phyloP scores from a whole-genome alignment of 2,329 filamentous ascomycete species.

The Aspergillus neotritici region DNA sequence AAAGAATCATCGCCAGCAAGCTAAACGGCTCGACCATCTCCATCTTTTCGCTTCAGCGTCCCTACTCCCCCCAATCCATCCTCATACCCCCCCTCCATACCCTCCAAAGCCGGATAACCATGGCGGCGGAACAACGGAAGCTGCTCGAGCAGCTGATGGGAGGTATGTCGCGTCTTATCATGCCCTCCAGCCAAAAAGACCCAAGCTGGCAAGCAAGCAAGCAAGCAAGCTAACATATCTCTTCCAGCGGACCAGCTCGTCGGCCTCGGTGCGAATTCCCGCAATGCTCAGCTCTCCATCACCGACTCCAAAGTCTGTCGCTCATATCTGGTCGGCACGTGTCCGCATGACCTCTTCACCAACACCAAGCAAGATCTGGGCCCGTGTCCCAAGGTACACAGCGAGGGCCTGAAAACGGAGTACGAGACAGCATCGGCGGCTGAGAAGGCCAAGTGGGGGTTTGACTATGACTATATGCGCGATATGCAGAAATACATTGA shows the following conservation, averaged over 20 bases:
- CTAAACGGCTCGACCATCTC: not conserved
- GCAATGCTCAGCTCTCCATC: conserved; percentile 75
- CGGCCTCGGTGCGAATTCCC: conserved; percentile 67
- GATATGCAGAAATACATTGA: conserved; percentile 96
- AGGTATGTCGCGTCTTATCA: conserved; percentile 27
- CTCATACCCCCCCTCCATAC: not conserved
- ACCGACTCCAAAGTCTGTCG: conserved; percentile 91
- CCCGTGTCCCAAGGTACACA: conserved; percentile 80
- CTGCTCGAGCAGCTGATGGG: conserved; percentile 90
- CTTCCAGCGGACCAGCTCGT: conserved; percentile 60
- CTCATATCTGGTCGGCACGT: conserved; percentile 87
- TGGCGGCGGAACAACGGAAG: conserved; percentile 97
- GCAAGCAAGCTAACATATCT: conserved; percentile 24
- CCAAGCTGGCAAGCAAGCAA: conserved; percentile 22
- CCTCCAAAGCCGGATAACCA: conserved; percentile 36
- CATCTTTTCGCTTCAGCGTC: not conserved
- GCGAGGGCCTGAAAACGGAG: conserved; percentile 79
- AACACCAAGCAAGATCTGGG: conserved; percentile 98
- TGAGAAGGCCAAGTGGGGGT: conserved; percentile 73
- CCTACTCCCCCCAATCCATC: not conserved
- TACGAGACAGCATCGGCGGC: conserved; percentile 69
- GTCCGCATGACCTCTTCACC: conserved; percentile 97
- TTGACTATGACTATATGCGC: conserved; percentile 94
- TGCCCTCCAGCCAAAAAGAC: conserved; percentile 7
- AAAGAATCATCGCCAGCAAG: conserved; percentile 1